Percentiles rank a stretch among this genome's conserved stretches.
Conservation (phyloP, 2,329 filamentous ascomycete species). For the Monosporascus sp. region DNA sequence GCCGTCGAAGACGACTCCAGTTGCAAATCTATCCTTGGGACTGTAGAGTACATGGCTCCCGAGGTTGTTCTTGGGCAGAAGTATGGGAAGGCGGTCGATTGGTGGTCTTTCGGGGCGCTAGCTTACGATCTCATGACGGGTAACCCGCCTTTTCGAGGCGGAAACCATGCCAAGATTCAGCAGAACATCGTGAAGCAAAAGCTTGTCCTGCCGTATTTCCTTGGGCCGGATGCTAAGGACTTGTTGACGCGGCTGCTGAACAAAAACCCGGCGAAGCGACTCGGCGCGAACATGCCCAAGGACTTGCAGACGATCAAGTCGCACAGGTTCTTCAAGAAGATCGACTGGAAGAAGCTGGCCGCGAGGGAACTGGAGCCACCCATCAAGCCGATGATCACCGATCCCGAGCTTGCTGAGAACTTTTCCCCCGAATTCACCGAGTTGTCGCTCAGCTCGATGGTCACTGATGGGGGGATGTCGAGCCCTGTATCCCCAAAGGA, state of each 20-base stretch:
- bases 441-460: slow-evolving; percentile 70
- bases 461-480: slow-evolving; percentile 42
- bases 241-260: slow-evolving; percentile 82
- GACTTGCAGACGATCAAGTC: slow-evolving; percentile 82
- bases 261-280: slow-evolving; percentile 86
- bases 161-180: slow-evolving; percentile 91
- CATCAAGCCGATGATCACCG: slow-evolving; percentile 89
- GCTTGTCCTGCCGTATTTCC: slow-evolving; percentile 80
- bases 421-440: slow-evolving; percentile 91
- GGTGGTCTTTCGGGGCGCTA: slow-evolving; percentile 95
- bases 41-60: slow-evolving; percentile 98
- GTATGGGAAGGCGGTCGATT: slow-evolving; percentile 94
- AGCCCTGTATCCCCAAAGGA: slow-evolving; percentile 27
- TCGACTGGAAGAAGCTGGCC: slow-evolving; percentile 87
- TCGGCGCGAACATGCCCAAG: slow-evolving; percentile 84
- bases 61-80: slow-evolving; percentile 84
- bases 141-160: slow-evolving; percentile 81
- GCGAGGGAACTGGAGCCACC: slow-evolving; percentile 79
- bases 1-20: slow-evolving; percentile 63
- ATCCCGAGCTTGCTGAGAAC: slow-evolving; percentile 94
- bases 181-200: slow-evolving; percentile 96
- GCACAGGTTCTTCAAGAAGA: slow-evolving; percentile 94
- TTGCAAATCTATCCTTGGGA: slow-evolving; percentile 90
- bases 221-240: slow-evolving; percentile 89
- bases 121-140: slow-evolving; percentile 92